phyloP scores from a whole-genome alignment of 768 basidiomycete species.

The Trametes meyenii region DNA sequence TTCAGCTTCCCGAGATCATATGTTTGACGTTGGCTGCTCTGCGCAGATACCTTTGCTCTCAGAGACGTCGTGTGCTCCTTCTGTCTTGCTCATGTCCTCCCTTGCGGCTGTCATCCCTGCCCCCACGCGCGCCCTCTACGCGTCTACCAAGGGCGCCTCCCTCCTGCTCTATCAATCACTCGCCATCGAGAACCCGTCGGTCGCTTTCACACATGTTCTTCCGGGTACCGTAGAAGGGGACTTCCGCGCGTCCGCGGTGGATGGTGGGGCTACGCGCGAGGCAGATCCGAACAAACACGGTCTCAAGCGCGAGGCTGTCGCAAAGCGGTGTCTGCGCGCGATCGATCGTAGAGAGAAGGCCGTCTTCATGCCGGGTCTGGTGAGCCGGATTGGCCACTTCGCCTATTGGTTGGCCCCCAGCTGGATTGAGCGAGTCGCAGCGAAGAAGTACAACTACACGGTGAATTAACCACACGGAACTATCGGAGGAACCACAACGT shows the following conservation, averaged over 20 bases:
- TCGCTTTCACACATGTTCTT: constrained; percentile 62
- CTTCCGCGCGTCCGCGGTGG: constrained; percentile 81
- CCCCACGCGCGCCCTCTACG: constrained; percentile 84
- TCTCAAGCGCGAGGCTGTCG: constrained; percentile 62
- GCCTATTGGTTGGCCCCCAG: constrained; percentile 68
- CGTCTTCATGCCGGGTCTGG: constrained; percentile 57
- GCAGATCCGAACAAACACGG: constrained; percentile 59
- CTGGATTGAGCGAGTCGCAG: constrained; percentile 58
- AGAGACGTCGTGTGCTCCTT: constrained; percentile 63
- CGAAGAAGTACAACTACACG: constrained; percentile 64
- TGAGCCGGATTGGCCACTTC: constrained; percentile 51
- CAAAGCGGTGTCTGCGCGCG: constrained; percentile 57
- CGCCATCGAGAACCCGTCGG: constrained; percentile 74
- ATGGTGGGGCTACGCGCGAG: constrained; percentile 48
- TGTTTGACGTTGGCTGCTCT: not conserved
- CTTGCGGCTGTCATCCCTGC: constrained; percentile 80
- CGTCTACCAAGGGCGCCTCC: constrained; percentile 80
- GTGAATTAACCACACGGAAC: not conserved
- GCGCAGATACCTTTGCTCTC: constrained; percentile 76
- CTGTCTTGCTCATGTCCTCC: constrained; percentile 79
- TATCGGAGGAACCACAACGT: not conserved
- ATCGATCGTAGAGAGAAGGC: constrained; percentile 59
- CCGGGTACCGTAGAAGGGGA: constrained; percentile 75
- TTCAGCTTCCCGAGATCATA: not conserved
- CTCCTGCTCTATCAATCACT: constrained; percentile 78